phyloP scores from a whole-genome alignment of 2,329 filamentous ascomycete genomes.

The Colletotrichum endophyticum region DNA sequence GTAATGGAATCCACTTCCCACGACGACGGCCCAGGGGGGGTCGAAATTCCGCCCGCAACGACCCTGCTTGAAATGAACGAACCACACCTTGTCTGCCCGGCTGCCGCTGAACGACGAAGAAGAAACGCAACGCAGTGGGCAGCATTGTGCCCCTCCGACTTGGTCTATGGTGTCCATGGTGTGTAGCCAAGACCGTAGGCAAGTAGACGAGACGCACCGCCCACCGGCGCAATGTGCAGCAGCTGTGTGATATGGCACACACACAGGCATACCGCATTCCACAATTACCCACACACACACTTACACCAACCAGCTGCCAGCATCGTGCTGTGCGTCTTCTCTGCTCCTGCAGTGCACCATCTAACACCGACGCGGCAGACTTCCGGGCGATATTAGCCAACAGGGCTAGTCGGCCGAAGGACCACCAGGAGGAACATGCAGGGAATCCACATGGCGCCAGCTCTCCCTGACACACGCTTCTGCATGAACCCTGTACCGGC shows the following conservation, averaged over 20 bases:
- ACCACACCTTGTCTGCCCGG: background rate
- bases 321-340: background rate
- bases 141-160: background rate
- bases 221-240: background rate
- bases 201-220: background rate
- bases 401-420: background rate
- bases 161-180: background rate
- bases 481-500: conserved; percentile 6
- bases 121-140: background rate
- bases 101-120: background rate
- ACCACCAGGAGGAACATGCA: background rate
- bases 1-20: background rate
- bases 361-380: background rate
- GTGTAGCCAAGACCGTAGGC: background rate
- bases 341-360: background rate
- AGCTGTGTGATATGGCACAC: background rate
- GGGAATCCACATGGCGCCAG: background rate
- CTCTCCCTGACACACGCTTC: conserved; percentile 10
- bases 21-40: background rate
- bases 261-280: background rate
- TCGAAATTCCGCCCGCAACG: background rate
- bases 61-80: background rate
- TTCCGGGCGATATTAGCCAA: background rate
- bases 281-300: background rate
- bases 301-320: background rate